Evolutionary conservation across 306 rosid genomes (phyloP).

Genomic region (Potentilla sterilis): DNA sequence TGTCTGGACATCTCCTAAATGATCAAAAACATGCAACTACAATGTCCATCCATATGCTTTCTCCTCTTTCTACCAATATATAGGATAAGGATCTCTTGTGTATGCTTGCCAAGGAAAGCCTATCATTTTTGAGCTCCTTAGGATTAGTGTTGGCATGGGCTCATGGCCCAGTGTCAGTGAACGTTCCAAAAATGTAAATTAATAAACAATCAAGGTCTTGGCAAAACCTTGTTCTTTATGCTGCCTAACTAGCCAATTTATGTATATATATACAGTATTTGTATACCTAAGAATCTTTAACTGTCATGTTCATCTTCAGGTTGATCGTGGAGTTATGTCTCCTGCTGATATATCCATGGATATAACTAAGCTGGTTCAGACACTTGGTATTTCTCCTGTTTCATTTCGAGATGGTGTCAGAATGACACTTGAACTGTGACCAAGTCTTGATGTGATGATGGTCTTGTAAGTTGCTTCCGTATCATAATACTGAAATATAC

Average conservation of each 20-base stretch:
- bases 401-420: constrained; percentile 69
- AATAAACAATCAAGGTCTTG: neutral
- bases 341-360: constrained; percentile 97
- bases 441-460: constrained; percentile 34
- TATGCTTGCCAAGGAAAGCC: neutral
- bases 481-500: neutral
- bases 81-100: neutral
- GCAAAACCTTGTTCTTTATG: neutral
- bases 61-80: neutral
- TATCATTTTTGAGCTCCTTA: neutral
- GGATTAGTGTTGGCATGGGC: neutral
- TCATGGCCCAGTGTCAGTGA: neutral
- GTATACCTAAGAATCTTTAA: neutral
- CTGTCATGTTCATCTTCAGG: constrained; percentile 40
- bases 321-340: constrained; percentile 82
- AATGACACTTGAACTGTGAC: constrained; percentile 54
- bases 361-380: constrained; percentile 62
- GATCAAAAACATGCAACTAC: neutral
- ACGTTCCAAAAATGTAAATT: neutral
- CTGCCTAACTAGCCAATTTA: constrained; percentile 9
- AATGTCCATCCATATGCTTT: neutral
- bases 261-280: neutral
- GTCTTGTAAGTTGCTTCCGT: constrained; percentile 12
- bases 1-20: neutral
- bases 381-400: constrained; percentile 53